These are phyloP conservation scores for Hsuehochloa calcarea DNA, from an alignment of 176 grass and related monocot genomes.

Conservation along the genomic window DNA sequence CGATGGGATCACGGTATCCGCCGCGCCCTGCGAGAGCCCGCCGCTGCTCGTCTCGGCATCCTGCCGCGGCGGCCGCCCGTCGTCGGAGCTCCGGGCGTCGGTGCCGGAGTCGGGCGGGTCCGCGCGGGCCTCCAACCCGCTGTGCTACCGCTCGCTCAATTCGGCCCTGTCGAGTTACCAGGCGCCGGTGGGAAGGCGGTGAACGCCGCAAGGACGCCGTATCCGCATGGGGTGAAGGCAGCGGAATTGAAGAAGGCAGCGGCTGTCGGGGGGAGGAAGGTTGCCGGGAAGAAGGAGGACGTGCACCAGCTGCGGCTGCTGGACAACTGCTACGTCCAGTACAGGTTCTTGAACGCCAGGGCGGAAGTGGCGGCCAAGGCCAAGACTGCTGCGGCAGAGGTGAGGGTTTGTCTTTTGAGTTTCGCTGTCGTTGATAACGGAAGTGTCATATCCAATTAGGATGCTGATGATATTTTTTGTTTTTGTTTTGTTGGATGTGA, in stretches of 20 bases:
- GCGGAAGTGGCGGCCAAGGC: slow-evolving; percentile 37
- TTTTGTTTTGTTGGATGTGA: background rate
- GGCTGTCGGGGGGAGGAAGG: slow-evolving; percentile 38
- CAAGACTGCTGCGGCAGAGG: slow-evolving; percentile 50
- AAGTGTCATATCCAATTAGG: background rate
- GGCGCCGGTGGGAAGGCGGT: slow-evolving; percentile 16
- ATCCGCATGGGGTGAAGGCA: slow-evolving; percentile 46
- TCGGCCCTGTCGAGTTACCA: slow-evolving; percentile 54
- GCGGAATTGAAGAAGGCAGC: slow-evolving; percentile 49
- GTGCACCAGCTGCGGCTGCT: slow-evolving; percentile 67
- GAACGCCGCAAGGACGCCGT: slow-evolving; percentile 49
- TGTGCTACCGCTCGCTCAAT: slow-evolving; percentile 72
- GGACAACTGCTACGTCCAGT: slow-evolving; percentile 62
- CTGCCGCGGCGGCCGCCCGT: slow-evolving; percentile 39
- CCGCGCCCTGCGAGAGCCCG: slow-evolving; percentile 68
- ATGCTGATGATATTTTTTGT: background rate
- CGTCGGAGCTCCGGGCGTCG: slow-evolving; percentile 67
- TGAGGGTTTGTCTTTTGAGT: slow-evolving; percentile 27
- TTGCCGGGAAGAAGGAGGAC: slow-evolving; percentile 56
- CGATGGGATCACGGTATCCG: slow-evolving; percentile 16
- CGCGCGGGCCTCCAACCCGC: slow-evolving; percentile 49
- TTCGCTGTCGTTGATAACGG: background rate
- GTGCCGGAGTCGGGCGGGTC: slow-evolving; percentile 53
- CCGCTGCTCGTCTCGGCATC: slow-evolving; percentile 43
- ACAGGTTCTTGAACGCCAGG: slow-evolving; percentile 65